These are phyloP conservation scores for Ophiostoma populinum DNA, from an alignment of 2,329 filamentous ascomycete genomes.

Conservation along the genomic window DNA sequence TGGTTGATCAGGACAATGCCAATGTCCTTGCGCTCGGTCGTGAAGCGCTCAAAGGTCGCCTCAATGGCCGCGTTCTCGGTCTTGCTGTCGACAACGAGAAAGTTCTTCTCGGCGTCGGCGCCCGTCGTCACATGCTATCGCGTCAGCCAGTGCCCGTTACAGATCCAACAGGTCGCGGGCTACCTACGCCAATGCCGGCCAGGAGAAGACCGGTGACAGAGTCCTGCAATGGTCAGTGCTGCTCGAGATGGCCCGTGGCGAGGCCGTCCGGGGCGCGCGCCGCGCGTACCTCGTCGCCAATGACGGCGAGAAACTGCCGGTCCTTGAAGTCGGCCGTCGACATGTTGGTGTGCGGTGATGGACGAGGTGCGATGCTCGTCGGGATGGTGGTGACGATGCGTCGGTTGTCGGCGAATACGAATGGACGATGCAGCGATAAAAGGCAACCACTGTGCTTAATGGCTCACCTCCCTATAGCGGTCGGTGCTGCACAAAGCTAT, in stretches of 20 bases:
- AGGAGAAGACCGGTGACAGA: constrained; percentile 91
- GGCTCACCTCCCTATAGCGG: constrained; percentile 1
- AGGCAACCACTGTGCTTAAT: neutral
- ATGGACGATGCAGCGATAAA: neutral
- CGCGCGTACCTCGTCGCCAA: constrained; percentile 86
- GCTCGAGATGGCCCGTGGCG: no score
- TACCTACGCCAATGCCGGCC: constrained; percentile 73
- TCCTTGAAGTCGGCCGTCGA: constrained; percentile 50
- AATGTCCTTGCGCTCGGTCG: constrained; percentile 82
- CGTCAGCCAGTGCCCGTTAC: constrained; percentile 1
- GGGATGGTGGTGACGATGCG: neutral
- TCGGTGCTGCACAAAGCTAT: no score
- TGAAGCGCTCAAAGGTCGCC: constrained; percentile 77
- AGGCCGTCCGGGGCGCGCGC: no score
- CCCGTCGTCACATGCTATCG: constrained; percentile 76
- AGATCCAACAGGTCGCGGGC: neutral
- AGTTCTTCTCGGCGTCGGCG: constrained; percentile 89
- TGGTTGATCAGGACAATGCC: constrained; percentile 95
- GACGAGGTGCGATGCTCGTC: neutral
- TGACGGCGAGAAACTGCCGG: constrained; percentile 90
- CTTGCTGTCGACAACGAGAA: constrained; percentile 88
- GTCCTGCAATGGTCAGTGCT: constrained; percentile 39
- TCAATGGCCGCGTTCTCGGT: constrained; percentile 82
- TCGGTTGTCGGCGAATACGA: neutral
- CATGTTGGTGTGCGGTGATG: constrained; percentile 1